Conservation (phyloP, 2,329 filamentous ascomycete species). For the Elsinoe perseae region DNA sequence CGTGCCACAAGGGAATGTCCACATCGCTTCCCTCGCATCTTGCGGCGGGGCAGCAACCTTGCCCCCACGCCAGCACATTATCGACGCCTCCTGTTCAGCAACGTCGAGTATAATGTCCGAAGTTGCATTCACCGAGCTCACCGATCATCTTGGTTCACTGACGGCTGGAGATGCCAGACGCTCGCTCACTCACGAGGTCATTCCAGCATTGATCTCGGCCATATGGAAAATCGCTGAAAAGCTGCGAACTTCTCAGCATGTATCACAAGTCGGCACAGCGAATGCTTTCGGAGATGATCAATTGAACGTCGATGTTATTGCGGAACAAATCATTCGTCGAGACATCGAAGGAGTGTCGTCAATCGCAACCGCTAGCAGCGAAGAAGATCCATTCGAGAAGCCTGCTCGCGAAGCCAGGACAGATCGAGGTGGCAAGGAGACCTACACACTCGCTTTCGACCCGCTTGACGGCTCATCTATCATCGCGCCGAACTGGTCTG, state of each 20-base stretch:
- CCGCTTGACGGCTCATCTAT: slow-evolving; percentile 58
- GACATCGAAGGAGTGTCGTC: slow-evolving; percentile 39
- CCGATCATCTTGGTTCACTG: too few relatives aligned
- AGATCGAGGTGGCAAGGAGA: slow-evolving; percentile 31
- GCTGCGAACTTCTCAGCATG: slow-evolving; percentile 40
- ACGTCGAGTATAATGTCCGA: too few relatives aligned
- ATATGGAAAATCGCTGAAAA: slow-evolving; percentile 40
- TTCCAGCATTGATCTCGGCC: too few relatives aligned
- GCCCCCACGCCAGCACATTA: too few relatives aligned
- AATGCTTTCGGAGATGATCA: slow-evolving; percentile 55
- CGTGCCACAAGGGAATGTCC: too few relatives aligned
- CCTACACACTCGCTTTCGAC: slow-evolving; percentile 55
- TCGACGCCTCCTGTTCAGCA: too few relatives aligned
- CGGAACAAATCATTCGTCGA: slow-evolving; percentile 44
- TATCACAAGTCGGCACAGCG: slow-evolving; percentile 43
- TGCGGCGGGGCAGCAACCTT: too few relatives aligned
- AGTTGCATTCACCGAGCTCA: too few relatives aligned
- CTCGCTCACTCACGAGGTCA: too few relatives aligned
- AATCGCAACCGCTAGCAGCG: slow-evolving; percentile 49
- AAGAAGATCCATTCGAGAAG: slow-evolving; percentile 52
- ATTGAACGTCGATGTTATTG: slow-evolving; percentile 50
- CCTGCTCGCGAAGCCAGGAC: slow-evolving; percentile 19
- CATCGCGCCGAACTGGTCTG: slow-evolving; percentile 33
- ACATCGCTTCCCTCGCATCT: too few relatives aligned
- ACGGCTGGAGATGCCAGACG: too few relatives aligned